Base-by-base conservation (phyloP, 352 stramenopile species). In the Phytophthora hybrid region DNA sequence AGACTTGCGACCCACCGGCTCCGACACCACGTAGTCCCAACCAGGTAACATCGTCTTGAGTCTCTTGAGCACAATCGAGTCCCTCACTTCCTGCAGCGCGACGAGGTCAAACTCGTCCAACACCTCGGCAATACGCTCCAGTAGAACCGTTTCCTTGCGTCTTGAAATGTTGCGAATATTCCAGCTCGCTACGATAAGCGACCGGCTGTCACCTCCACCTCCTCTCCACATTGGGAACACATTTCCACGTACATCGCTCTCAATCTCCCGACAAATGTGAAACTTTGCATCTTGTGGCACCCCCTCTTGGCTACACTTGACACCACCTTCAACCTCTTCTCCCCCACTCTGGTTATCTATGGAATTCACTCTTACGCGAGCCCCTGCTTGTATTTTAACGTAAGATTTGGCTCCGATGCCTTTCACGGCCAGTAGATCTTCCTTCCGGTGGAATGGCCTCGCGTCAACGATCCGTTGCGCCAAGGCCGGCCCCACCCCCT, bases 131-230 rank as follows among this genome's bases (percentile, higher is more conserved):
- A 94, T 90, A n/a, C 80, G 78, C 19, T 86, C 21, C 4, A 92
- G 55, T 4, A 80, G 64, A 34, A 63, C 59, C 11, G 72, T 68
- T 5, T 87, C 76, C 41, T 85, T 83, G n/a, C 61, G 69, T 26
- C 76, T 79, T 3, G 85, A 93, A 64, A 93, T 67, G 53, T 92
- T 91, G 74, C 84, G 83, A n/a, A 94, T 85, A 31, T 94, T 94
- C 84, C 83, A 93, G 60, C 84, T 91, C 0, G 81, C 87, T 7
- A 92, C 62, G 39, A 93, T 66, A 19, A 93, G 23, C 21, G 71
- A 69, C 26, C 29, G 64, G 21, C 70, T 62, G 13, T 34, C 26
- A 53, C 49, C 13, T 11, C 52, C n/a, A 56, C 13, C 32, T 10
- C 49, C 18, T 10, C 37, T 60, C 44, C 19, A 19, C 21, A 11